These are phyloP conservation scores for Pyrus communis DNA, from an alignment of 306 rosid genomes.

Conservation along the genomic window DNA sequence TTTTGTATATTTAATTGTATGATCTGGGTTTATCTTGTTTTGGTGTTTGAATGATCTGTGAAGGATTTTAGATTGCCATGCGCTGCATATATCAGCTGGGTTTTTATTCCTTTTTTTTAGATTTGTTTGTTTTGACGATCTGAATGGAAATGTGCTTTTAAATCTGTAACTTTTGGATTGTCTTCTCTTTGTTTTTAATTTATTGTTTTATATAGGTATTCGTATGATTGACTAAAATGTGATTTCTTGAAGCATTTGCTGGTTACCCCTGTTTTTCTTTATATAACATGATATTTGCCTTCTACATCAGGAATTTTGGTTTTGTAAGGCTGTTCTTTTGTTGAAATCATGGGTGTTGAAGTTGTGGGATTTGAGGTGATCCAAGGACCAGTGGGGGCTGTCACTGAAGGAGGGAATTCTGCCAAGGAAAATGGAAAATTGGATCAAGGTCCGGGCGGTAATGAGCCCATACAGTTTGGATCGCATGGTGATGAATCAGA, in stretches of 20 bases:
- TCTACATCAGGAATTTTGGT: constrained; percentile 32
- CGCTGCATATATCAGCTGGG: background rate
- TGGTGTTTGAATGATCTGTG: constrained; percentile 8
- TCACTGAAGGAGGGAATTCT: constrained; percentile 38
- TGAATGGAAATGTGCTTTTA: background rate
- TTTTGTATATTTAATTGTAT: background rate
- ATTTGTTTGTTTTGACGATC: constrained; percentile 4
- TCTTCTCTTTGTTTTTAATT: background rate
- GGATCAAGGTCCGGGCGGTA: constrained; percentile 37
- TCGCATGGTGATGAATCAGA: constrained; percentile 78
- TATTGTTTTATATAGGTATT: background rate
- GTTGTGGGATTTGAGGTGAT: constrained; percentile 83
- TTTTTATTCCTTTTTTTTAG: background rate
- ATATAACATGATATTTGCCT: constrained; percentile 7
- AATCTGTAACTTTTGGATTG: background rate
- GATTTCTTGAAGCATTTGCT: background rate
- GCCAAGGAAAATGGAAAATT: constrained; percentile 54
- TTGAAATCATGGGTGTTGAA: constrained; percentile 64
- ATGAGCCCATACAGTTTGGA: constrained; percentile 66
- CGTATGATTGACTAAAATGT: background rate
- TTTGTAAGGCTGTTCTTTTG: constrained; percentile 31
- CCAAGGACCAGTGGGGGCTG: constrained; percentile 52
- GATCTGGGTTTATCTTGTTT: background rate
- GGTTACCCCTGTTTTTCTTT: background rate
- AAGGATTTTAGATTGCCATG: background rate